Evolutionary conservation across 2,329 filamentous ascomycete species (phyloP).

Genomic region (Verticillium albo-atrum): DNA sequence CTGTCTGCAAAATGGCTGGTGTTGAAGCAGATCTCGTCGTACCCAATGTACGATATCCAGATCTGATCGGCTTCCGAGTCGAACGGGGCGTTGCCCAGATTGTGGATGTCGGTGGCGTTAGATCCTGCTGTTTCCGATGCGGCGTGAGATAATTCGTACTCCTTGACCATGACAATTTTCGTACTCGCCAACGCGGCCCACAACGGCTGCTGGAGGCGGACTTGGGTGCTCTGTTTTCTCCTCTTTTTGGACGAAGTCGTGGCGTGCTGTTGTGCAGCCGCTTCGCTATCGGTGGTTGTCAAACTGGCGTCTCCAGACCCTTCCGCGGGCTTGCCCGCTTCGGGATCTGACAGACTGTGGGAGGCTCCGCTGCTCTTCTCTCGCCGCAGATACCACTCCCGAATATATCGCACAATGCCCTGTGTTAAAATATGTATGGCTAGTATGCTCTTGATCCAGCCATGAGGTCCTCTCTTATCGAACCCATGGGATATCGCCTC

Average conservation of each 20-base stretch:
- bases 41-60: slow-evolving; percentile 77
- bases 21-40: slow-evolving; percentile 73
- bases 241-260: slow-evolving; percentile 70
- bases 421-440: slow-evolving; percentile 74
- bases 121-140: slow-evolving; percentile 69
- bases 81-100: slow-evolving; percentile 71
- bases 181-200: slow-evolving; percentile 94
- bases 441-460: slow-evolving; percentile 64
- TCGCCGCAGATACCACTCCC: slow-evolving; percentile 61
- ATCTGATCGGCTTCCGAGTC: slow-evolving; percentile 66
- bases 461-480: slow-evolving; percentile 55
- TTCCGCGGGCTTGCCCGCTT: slow-evolving; percentile 51
- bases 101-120: slow-evolving; percentile 71
- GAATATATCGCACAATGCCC: slow-evolving; percentile 65
- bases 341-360: slow-evolving; percentile 52
- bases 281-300: slow-evolving; percentile 45
- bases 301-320: slow-evolving; percentile 29
- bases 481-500: slow-evolving; percentile 41
- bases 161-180: slow-evolving; percentile 93
- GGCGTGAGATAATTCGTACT: slow-evolving; percentile 77
- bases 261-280: slow-evolving; percentile 50
- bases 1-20: slow-evolving; percentile 57
- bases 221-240: slow-evolving; percentile 86
- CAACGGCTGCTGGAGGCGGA: slow-evolving; percentile 83
- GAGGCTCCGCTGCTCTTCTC: slow-evolving; percentile 50